Percentiles rank a stretch among this genome's conserved stretches.
phyloP scores from a whole-genome alignment of 306 rosid genomes.

The Malus sylvestris region DNA sequence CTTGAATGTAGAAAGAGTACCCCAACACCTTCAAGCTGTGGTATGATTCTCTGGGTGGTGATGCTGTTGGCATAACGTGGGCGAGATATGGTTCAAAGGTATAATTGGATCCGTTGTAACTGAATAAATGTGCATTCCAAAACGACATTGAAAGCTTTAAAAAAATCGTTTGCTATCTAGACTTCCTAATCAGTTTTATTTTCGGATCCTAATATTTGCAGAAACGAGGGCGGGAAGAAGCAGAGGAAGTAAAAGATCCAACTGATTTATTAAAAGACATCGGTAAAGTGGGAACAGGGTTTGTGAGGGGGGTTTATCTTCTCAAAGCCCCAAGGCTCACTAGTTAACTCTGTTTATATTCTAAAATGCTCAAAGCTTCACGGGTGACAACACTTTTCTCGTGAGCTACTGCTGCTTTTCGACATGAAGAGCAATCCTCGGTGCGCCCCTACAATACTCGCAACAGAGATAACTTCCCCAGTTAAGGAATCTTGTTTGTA shows the following conservation, averaged over 20 bases:
- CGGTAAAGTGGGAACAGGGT: conserved; percentile 77
- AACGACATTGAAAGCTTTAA: not conserved
- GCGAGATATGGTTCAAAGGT: conserved; percentile 57
- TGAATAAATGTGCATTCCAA: not conserved
- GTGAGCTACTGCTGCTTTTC: not conserved
- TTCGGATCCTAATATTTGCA: conserved; percentile 19
- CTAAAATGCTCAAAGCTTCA: not conserved
- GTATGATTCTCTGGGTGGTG: conserved; percentile 96
- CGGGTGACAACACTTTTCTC: not conserved
- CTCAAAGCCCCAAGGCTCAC: conserved; percentile 54
- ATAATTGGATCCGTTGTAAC: not conserved
- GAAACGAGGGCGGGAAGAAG: conserved; percentile 64
- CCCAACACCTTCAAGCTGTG: conserved; percentile 59
- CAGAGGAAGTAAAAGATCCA: conserved; percentile 43
- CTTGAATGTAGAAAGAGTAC: conserved; percentile 50
- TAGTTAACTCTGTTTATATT: not conserved
- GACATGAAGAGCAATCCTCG: not conserved
- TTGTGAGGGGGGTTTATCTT: conserved; percentile 60
- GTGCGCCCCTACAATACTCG: no score
- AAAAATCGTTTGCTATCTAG: not conserved
- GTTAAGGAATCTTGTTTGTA: not conserved
- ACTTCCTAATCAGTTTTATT: conserved; percentile 1
- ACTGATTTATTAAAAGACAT: conserved; percentile 43
- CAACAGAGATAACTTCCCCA: no score
- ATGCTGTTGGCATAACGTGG: conserved; percentile 90